Evolutionary conservation across 2,329 filamentous ascomycete genomes (phyloP), one percentile per base, ranked within the genome.

Genomic region (Ceratocystis albifundus): DNA sequence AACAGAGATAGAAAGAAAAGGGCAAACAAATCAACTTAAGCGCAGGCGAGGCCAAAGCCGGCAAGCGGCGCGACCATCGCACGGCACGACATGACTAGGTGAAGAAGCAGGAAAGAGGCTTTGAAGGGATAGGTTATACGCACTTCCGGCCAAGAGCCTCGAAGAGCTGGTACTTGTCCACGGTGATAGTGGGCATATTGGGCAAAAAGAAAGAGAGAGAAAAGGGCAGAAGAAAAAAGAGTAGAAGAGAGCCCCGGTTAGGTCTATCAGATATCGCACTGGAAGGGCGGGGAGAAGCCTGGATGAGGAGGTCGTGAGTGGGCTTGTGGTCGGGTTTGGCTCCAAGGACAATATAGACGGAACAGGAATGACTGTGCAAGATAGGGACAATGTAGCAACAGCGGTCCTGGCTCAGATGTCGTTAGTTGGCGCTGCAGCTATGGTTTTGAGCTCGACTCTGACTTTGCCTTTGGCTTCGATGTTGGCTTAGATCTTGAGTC

Each of bases 141-240:
- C 76, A 96, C 84, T 94, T 87, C 78, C 87, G 87, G 74, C 91
- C 93, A 68, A 99, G 84, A 75, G 89, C 91, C 79, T 95, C 87
- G 82, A 89, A 97, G 75, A 99, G 89, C 74, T 88, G 90, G 73
- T 91, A 92, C 81, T 97, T 99, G 81, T 97, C 89, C 72, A 97
- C 92, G 72, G 88, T 83, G 72, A 99, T 96, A 75, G 94, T 99
- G 78, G 94, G 94, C 94, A 96, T 96, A 71, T 67, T 76, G 74
- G 74, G 71, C 72, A 36, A 17, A 28, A 48, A 25, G 32, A 20
- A 25, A 30, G 61, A 48, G 17, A 28, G 6, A 32, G 53, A 55
- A 53, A 44, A 36, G 17, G 3, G 25, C n/a, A 25, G 45, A 44
- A 25, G 57, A 41, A 32, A 53, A 12, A 30, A 66, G 15, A 59